phyloP scores from a whole-genome alignment of 1,284 basidiomycete species.

The Moesziomyces globuligerus region DNA sequence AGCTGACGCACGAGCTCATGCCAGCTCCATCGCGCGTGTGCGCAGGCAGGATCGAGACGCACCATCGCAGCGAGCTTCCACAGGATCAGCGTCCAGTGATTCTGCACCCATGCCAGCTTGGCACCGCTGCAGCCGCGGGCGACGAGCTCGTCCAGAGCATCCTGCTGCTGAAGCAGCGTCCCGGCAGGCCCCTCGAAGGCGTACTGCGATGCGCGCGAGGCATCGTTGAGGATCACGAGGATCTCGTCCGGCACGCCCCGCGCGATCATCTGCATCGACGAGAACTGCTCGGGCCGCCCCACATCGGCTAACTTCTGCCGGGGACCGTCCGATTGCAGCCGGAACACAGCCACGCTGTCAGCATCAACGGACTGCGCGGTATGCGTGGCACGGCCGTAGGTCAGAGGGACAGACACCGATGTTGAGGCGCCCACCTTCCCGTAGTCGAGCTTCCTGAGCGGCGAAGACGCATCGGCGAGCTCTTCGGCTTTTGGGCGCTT shows the following conservation, averaged over 20 bases:
- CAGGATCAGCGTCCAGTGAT: conserved; percentile 88
- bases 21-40: conserved; percentile 47
- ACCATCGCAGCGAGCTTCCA: conserved; percentile 94
- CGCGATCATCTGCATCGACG: conserved; percentile 38
- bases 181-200: conserved; percentile 42
- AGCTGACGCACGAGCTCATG: conserved; percentile 78
- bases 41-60: conserved; percentile 71
- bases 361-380: background rate
- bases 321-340: background rate
- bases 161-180: conserved; percentile 22
- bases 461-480: conserved; percentile 17
- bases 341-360: conserved; percentile 26
- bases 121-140: conserved; percentile 69
- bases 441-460: conserved; percentile 8
- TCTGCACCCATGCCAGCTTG: conserved; percentile 83
- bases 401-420: too few species aligned
- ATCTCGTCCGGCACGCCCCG: conserved; percentile 55
- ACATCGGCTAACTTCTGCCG: conserved; percentile 26
- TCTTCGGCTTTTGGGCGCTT: conserved; percentile 32
- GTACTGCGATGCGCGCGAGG: conserved; percentile 43
- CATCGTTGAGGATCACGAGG: conserved; percentile 45
- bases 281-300: conserved; percentile 36
- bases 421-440: background rate
- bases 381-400: too few species aligned
- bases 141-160: conserved; percentile 44